Conservation (phyloP, 306 rosid species). For the Neltuma alba region DNA sequence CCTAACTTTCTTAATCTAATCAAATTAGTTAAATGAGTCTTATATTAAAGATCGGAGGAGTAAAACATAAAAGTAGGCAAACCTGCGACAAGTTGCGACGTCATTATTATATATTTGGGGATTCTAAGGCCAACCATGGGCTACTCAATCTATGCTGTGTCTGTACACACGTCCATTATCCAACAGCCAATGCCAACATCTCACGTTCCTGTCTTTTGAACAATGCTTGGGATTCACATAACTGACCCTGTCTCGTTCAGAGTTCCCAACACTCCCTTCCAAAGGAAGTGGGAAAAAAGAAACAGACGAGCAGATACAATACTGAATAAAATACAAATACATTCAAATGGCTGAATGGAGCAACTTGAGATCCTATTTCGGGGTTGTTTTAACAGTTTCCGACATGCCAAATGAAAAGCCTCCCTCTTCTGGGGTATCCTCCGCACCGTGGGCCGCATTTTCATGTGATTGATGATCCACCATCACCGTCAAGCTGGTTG, state of each 20-base stretch:
- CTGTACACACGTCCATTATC: background rate
- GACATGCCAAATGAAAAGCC: constrained; percentile 61
- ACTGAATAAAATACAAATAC: background rate
- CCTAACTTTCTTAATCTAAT: too few relatives aligned
- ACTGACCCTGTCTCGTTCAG: background rate
- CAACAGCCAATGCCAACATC: background rate
- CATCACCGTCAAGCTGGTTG: constrained; percentile 38
- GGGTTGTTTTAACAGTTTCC: constrained; percentile 15
- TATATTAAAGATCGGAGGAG: too few relatives aligned
- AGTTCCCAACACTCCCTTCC: background rate
- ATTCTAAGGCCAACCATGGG: background rate
- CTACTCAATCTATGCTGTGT: background rate
- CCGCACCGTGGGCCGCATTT: constrained; percentile 25
- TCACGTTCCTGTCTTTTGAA: background rate
- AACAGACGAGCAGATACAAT: background rate
- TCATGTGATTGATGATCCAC: constrained; percentile 50
- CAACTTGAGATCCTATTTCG: background rate
- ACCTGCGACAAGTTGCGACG: background rate
- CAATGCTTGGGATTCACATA: background rate
- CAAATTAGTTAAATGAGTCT: too few relatives aligned
- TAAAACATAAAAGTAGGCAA: background rate
- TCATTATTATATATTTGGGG: background rate
- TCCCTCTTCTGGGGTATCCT: constrained; percentile 14
- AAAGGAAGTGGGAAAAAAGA: too few relatives aligned
- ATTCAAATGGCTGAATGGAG: background rate